These are phyloP conservation scores for Pueraria montana DNA, from an alignment of 306 rosid species.

Conservation along the genomic window DNA sequence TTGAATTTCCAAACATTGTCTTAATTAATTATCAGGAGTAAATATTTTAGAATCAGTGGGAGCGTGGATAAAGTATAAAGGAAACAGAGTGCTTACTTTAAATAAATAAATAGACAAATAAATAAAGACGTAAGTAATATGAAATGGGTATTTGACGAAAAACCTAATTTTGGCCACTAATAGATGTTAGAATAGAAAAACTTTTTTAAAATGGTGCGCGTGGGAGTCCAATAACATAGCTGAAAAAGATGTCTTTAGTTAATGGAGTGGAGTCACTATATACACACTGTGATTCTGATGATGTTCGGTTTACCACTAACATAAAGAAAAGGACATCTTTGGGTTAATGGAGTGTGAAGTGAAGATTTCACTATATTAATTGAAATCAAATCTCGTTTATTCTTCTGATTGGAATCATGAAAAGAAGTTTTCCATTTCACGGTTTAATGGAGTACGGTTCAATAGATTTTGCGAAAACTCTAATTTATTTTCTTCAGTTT, in stretches of 20 bases:
- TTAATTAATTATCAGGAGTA: neutral
- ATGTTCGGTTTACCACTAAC: neutral
- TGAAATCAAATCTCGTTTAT: neutral
- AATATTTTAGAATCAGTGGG: neutral
- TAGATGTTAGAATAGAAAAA: neutral
- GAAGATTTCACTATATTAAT: neutral
- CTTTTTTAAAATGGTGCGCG: conserved; percentile 26
- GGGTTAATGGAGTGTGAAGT: neutral
- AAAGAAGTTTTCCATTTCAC: neutral
- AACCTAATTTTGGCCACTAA: conserved; percentile 40
- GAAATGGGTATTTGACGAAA: conserved; percentile 17
- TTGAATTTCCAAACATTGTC: neutral
- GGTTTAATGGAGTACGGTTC: neutral
- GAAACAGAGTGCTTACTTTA: neutral
- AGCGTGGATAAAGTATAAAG: neutral
- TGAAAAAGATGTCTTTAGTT: neutral
- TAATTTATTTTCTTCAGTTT: neutral
- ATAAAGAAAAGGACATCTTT: neutral
- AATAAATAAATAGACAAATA: neutral
- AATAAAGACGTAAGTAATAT: neutral
- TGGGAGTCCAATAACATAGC: conserved; percentile 18
- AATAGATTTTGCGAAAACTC: neutral
- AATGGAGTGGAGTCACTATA: conserved; percentile 8
- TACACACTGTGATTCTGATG: neutral
- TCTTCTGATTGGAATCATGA: neutral